Percentiles rank a stretch among this genome's conserved stretches.
These are phyloP conservation scores for Chaetomidium leptoderma DNA, from an alignment of 495 filamentous ascomycete species.

Conservation along the genomic window DNA sequence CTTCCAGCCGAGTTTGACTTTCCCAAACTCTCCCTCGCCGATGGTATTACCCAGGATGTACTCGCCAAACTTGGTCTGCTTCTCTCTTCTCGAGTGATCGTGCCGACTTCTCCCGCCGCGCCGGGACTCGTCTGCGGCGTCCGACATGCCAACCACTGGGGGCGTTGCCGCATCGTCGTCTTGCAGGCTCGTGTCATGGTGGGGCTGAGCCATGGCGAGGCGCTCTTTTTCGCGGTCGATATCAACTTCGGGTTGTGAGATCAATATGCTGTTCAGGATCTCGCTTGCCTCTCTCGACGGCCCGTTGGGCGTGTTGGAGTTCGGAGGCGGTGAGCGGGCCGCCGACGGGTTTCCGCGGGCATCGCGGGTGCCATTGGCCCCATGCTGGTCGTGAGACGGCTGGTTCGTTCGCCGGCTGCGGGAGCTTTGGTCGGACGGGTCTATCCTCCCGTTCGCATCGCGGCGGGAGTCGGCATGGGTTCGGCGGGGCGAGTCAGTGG, in stretches of 20 bases:
- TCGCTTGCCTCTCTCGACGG: constrained; percentile 61
- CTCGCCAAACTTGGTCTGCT: constrained; percentile 86
- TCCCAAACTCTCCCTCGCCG: constrained; percentile 97
- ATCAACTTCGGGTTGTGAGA: constrained; percentile 76
- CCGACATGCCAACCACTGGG: constrained; percentile 48
- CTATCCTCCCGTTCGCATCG: constrained; percentile 29
- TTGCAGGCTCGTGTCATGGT: constrained; percentile 34
- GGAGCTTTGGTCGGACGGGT: constrained; percentile 40
- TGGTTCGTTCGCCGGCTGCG: constrained; percentile 49
- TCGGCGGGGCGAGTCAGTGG: constrained; percentile 38
- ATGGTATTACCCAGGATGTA: constrained; percentile 96
- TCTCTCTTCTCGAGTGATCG: constrained; percentile 63
- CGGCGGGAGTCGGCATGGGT: constrained; percentile 37
- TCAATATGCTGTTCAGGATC: constrained; percentile 71
- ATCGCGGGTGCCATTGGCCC: constrained; percentile 45
- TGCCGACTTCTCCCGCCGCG: constrained; percentile 67
- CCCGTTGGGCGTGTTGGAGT: constrained; percentile 37
- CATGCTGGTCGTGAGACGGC: constrained; percentile 35
- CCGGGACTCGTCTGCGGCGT: constrained; percentile 58
- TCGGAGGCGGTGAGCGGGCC: constrained; percentile 38
- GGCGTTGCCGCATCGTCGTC: constrained; percentile 53
- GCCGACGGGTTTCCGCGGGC: constrained; percentile 42
- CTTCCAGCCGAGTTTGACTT: constrained; percentile 99
- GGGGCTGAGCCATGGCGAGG: constrained; percentile 57
- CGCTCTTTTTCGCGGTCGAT: constrained; percentile 72